These are phyloP conservation scores for Collybia nuda DNA, from an alignment of 768 basidiomycete species.

Conservation along the genomic window DNA sequence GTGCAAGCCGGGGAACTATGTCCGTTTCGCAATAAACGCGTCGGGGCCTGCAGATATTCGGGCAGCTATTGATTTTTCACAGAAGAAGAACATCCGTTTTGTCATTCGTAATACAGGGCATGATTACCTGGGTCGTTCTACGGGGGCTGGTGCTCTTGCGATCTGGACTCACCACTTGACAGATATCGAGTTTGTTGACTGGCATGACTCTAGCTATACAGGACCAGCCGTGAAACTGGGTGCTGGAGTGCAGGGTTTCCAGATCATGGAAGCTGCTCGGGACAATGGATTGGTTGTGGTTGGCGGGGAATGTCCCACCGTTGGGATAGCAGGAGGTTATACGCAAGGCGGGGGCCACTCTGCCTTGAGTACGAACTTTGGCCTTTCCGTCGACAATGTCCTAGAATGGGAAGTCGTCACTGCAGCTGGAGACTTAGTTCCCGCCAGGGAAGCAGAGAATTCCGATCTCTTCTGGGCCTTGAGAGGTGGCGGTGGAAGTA, in stretches of 20 bases:
- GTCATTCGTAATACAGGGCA: constrained; percentile 32
- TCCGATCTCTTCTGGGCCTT: not conserved
- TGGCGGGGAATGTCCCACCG: constrained; percentile 23
- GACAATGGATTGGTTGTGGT: constrained; percentile 21
- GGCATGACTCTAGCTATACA: constrained; percentile 11
- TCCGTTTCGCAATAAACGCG: constrained; percentile 26
- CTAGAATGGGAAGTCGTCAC: constrained; percentile 3
- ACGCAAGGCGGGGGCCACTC: constrained; percentile 34
- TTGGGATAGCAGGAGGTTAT: constrained; percentile 30
- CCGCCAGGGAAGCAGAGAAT: not conserved
- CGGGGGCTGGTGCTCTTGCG: constrained; percentile 28
- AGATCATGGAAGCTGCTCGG: constrained; percentile 19
- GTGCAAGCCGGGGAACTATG: constrained; percentile 26
- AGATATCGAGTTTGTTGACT: constrained; percentile 20
- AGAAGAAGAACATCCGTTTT: constrained; percentile 25
- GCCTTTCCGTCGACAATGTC: constrained; percentile 21
- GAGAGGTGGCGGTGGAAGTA: too few relatives aligned
- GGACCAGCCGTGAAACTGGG: constrained; percentile 27
- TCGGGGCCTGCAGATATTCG: constrained; percentile 15
- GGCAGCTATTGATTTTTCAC: constrained; percentile 23
- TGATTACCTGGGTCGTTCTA: constrained; percentile 33
- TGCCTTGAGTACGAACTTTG: constrained; percentile 21
- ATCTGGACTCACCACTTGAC: constrained; percentile 29
- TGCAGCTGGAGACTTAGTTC: not conserved
- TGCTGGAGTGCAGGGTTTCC: constrained; percentile 21